Conservation (phyloP, 441 rosid genomes). For the Kokia cookei region DNA sequence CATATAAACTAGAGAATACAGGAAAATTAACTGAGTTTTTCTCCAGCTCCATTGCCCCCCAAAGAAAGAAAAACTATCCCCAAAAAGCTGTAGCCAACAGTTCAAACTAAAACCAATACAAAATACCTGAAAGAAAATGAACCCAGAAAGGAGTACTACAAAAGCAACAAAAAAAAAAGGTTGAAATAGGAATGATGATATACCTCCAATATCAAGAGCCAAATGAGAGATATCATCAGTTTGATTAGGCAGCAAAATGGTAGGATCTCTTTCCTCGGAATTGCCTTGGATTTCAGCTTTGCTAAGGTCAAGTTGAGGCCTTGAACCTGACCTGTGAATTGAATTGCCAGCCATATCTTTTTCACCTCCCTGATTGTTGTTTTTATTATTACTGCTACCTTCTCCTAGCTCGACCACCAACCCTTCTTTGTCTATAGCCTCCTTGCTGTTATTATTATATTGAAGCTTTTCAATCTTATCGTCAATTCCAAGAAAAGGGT, state of each 20-base stretch:
- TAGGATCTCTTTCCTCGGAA: conserved; percentile 86
- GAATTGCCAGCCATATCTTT: conserved; percentile 74
- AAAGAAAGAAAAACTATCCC: not conserved
- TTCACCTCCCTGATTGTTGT: conserved; percentile 32
- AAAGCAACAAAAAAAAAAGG: not conserved
- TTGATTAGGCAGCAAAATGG: conserved; percentile 92
- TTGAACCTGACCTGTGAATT: conserved; percentile 83
- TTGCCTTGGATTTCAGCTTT: conserved; percentile 96
- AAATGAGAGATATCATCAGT: conserved; percentile 97
- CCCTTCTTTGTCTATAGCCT: conserved; percentile 18
- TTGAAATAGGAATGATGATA: not conserved
- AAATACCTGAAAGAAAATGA: not conserved
- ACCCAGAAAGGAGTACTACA: not conserved
- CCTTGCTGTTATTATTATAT: not conserved
- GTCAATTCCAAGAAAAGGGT: conserved; percentile 44
- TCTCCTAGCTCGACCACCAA: conserved; percentile 25
- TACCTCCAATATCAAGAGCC: conserved; percentile 98
- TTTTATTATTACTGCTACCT: not conserved
- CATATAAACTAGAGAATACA: not conserved
- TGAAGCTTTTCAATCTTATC: conserved; percentile 13
- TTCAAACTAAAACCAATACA: not conserved
- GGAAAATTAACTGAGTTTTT: not conserved
- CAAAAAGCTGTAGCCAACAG: not conserved
- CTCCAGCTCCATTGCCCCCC: not conserved
- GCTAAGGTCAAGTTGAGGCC: conserved; percentile 96